Percentiles rank a stretch among this genome's conserved stretches.
Conservation (phyloP, 768 basidiomycete species). For the Omphalotus guepiniiformis region DNA sequence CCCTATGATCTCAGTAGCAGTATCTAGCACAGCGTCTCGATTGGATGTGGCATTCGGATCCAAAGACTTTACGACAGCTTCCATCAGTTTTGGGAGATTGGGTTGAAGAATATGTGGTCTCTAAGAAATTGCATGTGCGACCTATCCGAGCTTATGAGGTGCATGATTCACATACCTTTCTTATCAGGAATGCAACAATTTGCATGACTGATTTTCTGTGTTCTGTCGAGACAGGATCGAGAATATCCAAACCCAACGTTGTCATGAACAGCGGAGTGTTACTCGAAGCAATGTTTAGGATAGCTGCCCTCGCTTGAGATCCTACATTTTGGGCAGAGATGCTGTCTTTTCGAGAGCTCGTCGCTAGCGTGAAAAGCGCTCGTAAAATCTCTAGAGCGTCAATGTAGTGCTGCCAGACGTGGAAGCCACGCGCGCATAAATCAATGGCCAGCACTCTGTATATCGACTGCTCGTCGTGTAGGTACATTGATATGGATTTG, state of each 20-base stretch:
- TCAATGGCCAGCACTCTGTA: conserved; percentile 80
- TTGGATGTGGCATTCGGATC: conserved; percentile 81
- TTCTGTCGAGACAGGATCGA: conserved; percentile 68
- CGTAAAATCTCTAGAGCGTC: conserved; percentile 88
- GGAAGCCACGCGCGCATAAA: conserved; percentile 85
- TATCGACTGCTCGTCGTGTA: conserved; percentile 66
- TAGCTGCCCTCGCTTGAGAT: conserved; percentile 76
- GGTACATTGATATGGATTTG: conserved; percentile 72
- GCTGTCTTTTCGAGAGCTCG: conserved; percentile 64
- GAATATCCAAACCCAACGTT: conserved; percentile 84
- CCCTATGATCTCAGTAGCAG: conserved; percentile 91
- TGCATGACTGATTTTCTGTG: conserved; percentile 89
- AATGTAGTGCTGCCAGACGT: conserved; percentile 91
- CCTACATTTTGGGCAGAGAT: conserved; percentile 65
- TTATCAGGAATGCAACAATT: conserved; percentile 87
- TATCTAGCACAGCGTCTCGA: conserved; percentile 82
- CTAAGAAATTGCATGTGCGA: conserved; percentile 31
- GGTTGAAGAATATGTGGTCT: conserved; percentile 82
- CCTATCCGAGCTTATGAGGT: neutral
- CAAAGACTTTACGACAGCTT: conserved; percentile 93
- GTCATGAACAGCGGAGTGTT: conserved; percentile 94
- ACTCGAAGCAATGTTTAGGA: conserved; percentile 76
- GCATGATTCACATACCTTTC: conserved; percentile 53
- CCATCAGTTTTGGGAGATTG: conserved; percentile 80
- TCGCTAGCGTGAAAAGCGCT: conserved; percentile 76